Base-by-base conservation (phyloP, 208 protist species). In the Crithidia sp. region DNA sequence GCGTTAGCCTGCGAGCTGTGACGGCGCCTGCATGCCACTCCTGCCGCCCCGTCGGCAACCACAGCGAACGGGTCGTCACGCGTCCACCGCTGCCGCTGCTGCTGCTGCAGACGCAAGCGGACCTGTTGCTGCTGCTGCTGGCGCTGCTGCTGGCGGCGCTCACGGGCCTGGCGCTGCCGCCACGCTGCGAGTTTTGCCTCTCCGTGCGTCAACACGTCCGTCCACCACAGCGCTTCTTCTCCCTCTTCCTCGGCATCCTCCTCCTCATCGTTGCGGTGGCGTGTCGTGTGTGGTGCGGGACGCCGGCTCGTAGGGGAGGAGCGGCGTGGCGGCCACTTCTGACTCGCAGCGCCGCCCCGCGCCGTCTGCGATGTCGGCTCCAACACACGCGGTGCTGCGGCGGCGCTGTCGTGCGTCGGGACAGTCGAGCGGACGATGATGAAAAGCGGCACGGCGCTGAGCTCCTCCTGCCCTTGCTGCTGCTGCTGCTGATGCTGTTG, bases 221-320 rank as follows among this genome's bases (percentile, higher is more conserved):
- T 69, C 85, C 85, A 90, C 82, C 82, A 87, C 19, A 90, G 79
- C n/a, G 74, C 75, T 43, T 90, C 77, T 37, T 79, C 76, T 7
- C 76, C 73, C 9, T 78, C 74, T 16, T 77, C 67, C 0, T 71
- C 69, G 7, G 53, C 55, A 7, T 66, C 70, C 7, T 55, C 49
- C 49, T 36, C 60, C 14, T 40, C 49, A 2, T 6, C 52, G 41
- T 54, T 43, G 5, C 28, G 28, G 28, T 28, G 28, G 28, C 28
- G 28, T 28, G 28, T 28, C 28, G 28, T 28, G 28, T 28, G 0
- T 28, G 28, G 28, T 28, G 28, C 28, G 28, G 28, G 28, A 28
- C 28, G 28, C 28, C 28, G 28, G 28, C 28, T 28, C 28, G 28
- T 28, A 28, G 28, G 28, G 28, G 28, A 28, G 28, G 28, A 28